phyloP scores from a whole-genome alignment of 352 stramenopile species.

The Pythium periplocum region DNA sequence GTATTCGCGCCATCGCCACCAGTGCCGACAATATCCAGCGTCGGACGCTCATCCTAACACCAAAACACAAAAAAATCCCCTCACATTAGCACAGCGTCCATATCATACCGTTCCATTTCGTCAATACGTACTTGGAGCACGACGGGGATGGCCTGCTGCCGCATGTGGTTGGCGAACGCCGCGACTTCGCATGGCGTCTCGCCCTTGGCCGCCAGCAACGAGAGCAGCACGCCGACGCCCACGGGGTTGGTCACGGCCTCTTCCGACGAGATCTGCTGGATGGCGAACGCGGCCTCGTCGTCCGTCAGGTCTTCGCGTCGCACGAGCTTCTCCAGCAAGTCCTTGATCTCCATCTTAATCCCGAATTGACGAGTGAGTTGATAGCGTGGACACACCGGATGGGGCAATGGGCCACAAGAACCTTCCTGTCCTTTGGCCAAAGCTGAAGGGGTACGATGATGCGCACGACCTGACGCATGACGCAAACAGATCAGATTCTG shows the following conservation, averaged over 20 bases:
- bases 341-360: slow-evolving; percentile 56
- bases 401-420: no score
- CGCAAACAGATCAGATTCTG: no score
- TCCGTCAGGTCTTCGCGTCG: slow-evolving; percentile 64
- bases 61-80: slow-evolving; percentile 4
- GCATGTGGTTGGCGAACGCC: slow-evolving; percentile 96
- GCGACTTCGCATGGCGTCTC: slow-evolving; percentile 94
- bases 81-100: not conserved
- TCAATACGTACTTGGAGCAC: slow-evolving; percentile 25
- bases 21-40: slow-evolving; percentile 98
- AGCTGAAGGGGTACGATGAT: no score
- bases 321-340: slow-evolving; percentile 69
- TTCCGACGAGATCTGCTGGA: slow-evolving; percentile 70
- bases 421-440: no score
- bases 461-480: no score
- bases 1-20: slow-evolving; percentile 97
- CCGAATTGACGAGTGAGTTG: no score
- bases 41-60: slow-evolving; percentile 47
- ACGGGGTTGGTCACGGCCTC: slow-evolving; percentile 50
- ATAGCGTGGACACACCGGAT: no score
- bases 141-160: slow-evolving; percentile 87
- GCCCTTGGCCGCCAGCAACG: slow-evolving; percentile 91
- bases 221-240: slow-evolving; percentile 90
- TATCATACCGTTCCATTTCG: not conserved
- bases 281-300: slow-evolving; percentile 62